Percentiles rank a stretch among this genome's conserved stretches.
phyloP scores from a whole-genome alignment of 2,329 filamentous ascomycete genomes.

The Ophiostoma ips region DNA sequence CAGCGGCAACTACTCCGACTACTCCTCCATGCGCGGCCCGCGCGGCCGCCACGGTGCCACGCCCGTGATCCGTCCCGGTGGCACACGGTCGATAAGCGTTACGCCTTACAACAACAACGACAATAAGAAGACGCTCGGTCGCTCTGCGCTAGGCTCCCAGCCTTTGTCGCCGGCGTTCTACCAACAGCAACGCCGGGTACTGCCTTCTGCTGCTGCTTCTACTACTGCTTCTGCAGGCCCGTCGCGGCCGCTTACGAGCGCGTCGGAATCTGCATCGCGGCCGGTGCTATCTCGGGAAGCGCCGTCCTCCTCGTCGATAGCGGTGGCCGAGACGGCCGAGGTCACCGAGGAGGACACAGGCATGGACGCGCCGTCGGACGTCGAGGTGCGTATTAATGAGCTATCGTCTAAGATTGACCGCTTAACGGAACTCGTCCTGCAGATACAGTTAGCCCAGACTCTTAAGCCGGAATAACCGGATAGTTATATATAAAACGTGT shows the following conservation, averaged over 20 bases:
- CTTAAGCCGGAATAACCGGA: too few relatives aligned
- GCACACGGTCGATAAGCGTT: too few relatives aligned
- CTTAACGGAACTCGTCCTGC: slow-evolving; percentile 39
- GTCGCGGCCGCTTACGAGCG: slow-evolving; percentile 3
- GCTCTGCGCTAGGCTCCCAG: slow-evolving; percentile 4
- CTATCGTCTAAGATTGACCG: slow-evolving; percentile 44
- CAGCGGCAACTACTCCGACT: slow-evolving; percentile 23
- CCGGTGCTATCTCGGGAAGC: not conserved
- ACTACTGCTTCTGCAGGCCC: slow-evolving; percentile 3
- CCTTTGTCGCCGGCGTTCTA: slow-evolving; percentile 4
- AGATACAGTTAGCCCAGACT: too few relatives aligned
- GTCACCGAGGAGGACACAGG: slow-evolving; percentile 12
- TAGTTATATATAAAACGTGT: too few relatives aligned
- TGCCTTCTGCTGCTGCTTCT: too few relatives aligned
- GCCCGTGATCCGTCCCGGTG: not conserved
- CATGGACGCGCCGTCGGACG: slow-evolving; percentile 14
- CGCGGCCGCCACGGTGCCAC: slow-evolving; percentile 16
- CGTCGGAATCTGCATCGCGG: slow-evolving; percentile 4
- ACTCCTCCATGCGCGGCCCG: slow-evolving; percentile 35
- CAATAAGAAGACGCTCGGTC: slow-evolving; percentile 5
- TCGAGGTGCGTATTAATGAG: slow-evolving; percentile 34
- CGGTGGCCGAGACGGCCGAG: not conserved
- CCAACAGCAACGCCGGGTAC: not conserved
- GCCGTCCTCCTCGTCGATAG: not conserved
- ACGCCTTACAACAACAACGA: too few relatives aligned